A percentile compares a stretch with the other conserved stretches of the same genome.
phyloP scores from a whole-genome alignment of 1,284 basidiomycete genomes.

The Tetrapyrgos nigripes region DNA sequence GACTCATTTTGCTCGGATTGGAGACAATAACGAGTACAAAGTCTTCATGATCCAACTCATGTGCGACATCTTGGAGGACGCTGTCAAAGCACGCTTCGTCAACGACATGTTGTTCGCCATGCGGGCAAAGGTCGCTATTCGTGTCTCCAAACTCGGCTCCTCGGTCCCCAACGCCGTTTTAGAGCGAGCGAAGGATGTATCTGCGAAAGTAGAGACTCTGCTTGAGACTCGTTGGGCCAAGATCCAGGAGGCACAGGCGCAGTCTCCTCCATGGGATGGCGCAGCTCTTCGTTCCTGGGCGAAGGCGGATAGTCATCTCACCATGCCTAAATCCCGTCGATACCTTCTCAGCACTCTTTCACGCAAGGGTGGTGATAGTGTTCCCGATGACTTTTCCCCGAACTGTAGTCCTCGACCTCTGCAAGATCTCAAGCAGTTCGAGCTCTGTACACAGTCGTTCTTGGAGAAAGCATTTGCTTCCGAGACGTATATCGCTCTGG shows the following conservation, averaged over 20 bases:
- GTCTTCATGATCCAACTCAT: slow-evolving; percentile 50
- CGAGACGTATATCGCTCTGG: slow-evolving; percentile 30
- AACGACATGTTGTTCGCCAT: slow-evolving; percentile 41
- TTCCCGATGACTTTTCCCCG: not conserved
- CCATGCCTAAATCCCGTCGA: slow-evolving; percentile 4
- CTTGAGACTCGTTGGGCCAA: slow-evolving; percentile 36
- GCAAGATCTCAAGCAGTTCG: not conserved
- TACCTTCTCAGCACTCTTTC: slow-evolving; percentile 26
- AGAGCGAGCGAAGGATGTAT: no score
- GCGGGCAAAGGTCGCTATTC: slow-evolving; percentile 40
- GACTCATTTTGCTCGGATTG: slow-evolving; percentile 30
- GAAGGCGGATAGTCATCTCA: slow-evolving; percentile 33
- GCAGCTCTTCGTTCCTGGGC: slow-evolving; percentile 28
- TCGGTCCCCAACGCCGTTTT: not conserved
- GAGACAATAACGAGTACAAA: slow-evolving; percentile 51
- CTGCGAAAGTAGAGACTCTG: slow-evolving; percentile 6
- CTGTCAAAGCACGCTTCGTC: slow-evolving; percentile 24
- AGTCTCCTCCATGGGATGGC: slow-evolving; percentile 23
- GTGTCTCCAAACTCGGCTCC: slow-evolving; percentile 43
- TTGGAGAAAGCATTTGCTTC: slow-evolving; percentile 25
- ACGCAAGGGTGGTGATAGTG: not conserved
- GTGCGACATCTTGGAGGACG: slow-evolving; percentile 34
- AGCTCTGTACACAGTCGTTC: not conserved
- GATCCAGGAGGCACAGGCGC: slow-evolving; percentile 30
- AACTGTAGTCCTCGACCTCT: not conserved